Base-by-base conservation (phyloP, 495 filamentous ascomycete genomes). In the Echria macrotheca region DNA sequence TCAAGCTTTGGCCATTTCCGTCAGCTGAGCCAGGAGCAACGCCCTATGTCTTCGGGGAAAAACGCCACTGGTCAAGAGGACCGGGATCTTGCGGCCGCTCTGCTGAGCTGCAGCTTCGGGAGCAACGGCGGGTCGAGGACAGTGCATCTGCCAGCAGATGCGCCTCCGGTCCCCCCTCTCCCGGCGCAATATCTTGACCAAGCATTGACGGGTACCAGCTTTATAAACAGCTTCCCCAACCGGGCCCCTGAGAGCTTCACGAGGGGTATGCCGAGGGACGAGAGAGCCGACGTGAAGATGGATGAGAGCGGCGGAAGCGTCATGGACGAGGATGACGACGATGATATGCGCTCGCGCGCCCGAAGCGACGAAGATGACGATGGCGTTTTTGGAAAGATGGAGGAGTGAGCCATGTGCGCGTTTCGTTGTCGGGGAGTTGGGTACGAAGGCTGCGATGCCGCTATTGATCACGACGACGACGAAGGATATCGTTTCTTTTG, bases 381-480 rank as follows among this genome's bases (percentile, higher is more conserved):
- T 52, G 91, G 89, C 50, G 71, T 98, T 42, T 98, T 98, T 73
- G 93, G 93, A 18, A 81, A 79, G 50, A 96, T 96, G 91, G 93
- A 98, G 63, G 89, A 93, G 68, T 95, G 42, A 61, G 25, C 10
- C 1, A 14, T n/a, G 22, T 15, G 14, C 23, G 15, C 21, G 41
- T n/a, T 44, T 26, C 15, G 18, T 28, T 15, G 23, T 31, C n/a
- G 35, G n/a, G n/a, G n/a, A n/a, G n/a, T n/a, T n/a, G n/a, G n/a
- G n/a, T n/a, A n/a, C n/a, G n/a, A n/a, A n/a, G n/a, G n/a, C n/a
- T n/a, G n/a, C n/a, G n/a, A n/a, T n/a, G n/a, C n/a, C n/a, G n/a
- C n/a, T n/a, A n/a, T n/a, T n/a, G n/a, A n/a, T n/a, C n/a, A n/a
- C n/a, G n/a, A 59, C 56, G 57, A 63, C 54, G 52, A 29, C 51